phyloP scores from a whole-genome alignment of 108 stramenopile genomes.

The Cyclotella baltica region DNA sequence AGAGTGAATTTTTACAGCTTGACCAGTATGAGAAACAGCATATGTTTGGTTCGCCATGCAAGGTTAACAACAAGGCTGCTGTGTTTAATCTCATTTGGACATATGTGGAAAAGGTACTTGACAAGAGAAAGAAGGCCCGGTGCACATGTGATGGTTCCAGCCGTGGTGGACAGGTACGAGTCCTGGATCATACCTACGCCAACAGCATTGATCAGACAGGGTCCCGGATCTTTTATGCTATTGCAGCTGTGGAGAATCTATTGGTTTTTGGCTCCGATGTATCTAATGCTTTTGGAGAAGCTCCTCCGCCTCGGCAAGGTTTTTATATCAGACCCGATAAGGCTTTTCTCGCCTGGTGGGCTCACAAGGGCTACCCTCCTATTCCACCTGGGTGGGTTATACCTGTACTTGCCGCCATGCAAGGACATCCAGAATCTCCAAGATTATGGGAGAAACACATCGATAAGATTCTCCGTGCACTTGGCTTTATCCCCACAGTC shows the following conservation, averaged over 20 bases:
- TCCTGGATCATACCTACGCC: background rate
- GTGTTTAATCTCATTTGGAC: background rate
- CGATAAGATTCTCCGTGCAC: background rate
- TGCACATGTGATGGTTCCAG: background rate
- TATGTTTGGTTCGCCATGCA: background rate
- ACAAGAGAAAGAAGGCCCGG: too few species aligned
- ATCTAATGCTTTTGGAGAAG: too few species aligned
- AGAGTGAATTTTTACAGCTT: background rate
- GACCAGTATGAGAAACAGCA: too few species aligned
- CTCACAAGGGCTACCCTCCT: too few species aligned
- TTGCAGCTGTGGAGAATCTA: too few species aligned
- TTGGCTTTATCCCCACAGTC: too few species aligned
- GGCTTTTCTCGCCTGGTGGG: too few species aligned
- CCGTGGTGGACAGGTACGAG: background rate
- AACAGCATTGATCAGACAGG: background rate
- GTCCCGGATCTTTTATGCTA: background rate
- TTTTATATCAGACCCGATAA: background rate
- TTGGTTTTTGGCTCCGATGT: too few species aligned
- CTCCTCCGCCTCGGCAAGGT: background rate
- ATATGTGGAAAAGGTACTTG: background rate
- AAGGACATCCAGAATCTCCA: too few species aligned
- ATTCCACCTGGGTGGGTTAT: too few species aligned
- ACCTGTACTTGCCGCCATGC: too few species aligned
- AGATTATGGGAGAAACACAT: background rate
- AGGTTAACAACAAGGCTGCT: background rate